phyloP scores from a whole-genome alignment of 371 early-diverging fungal genomes.

The Mortierella sp. region DNA sequence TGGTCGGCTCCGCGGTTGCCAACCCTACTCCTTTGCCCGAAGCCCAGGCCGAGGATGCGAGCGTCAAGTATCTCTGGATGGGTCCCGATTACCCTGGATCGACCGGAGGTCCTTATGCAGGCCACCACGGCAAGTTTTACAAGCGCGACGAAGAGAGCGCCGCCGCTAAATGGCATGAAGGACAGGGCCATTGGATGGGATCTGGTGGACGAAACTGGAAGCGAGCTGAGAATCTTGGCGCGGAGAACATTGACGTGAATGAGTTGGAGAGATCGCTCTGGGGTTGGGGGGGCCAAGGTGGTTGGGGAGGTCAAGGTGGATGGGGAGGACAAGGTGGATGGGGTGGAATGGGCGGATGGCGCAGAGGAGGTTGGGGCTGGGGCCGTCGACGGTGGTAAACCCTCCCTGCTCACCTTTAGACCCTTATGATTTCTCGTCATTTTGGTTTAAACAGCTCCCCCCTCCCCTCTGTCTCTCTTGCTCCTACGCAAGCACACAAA shows the following conservation, averaged over 20 bases:
- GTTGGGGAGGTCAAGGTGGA: not conserved
- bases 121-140: no score
- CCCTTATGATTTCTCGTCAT: no score
- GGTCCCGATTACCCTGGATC: not conserved
- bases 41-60: not conserved
- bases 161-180: not conserved
- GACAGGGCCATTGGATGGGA: not conserved
- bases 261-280: no score
- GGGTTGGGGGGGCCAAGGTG: not conserved
- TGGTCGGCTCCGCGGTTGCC: constrained; percentile 12
- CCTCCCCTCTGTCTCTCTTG: no score
- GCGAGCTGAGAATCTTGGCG: not conserved
- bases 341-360: no score
- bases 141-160: no score
- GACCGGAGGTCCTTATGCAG: no score
- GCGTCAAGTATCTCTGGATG: not conserved
- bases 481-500: no score
- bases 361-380: no score
- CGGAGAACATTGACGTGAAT: not conserved
- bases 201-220: not conserved
- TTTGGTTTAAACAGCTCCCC: no score
- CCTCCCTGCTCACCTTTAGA: no score
- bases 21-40: not conserved
- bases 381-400: no score
- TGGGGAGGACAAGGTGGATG: not conserved